Percentiles rank a stretch among this genome's conserved stretches.
Conservation (phyloP, 2,329 filamentous ascomycete species). For the Exophiala sideris region DNA sequence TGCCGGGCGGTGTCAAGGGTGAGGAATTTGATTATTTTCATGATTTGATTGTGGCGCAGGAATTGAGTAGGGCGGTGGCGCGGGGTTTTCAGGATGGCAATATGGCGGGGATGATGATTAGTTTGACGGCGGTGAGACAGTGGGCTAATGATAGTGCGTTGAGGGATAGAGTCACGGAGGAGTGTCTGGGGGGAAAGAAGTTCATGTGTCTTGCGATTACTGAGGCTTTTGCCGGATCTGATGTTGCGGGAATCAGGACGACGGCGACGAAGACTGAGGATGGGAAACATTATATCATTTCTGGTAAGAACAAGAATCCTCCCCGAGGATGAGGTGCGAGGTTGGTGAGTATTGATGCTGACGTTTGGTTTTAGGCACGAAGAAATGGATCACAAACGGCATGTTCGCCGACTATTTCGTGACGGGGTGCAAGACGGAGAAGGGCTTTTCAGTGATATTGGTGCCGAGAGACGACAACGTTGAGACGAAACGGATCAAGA, state of each 20-base stretch:
- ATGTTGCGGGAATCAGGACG: slow-evolving; percentile 70
- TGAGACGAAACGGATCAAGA: slow-evolving; percentile 65
- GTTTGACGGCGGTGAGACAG: slow-evolving; percentile 66
- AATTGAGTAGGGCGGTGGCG: slow-evolving; percentile 66
- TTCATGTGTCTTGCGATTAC: slow-evolving; percentile 74
- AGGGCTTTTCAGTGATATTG: slow-evolving; percentile 64
- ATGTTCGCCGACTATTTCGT: slow-evolving; percentile 66
- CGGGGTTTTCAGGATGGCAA: slow-evolving; percentile 82
- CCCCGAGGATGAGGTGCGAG: not conserved
- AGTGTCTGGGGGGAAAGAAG: slow-evolving; percentile 64
- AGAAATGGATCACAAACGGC: slow-evolving; percentile 78
- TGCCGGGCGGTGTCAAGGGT: slow-evolving; percentile 63
- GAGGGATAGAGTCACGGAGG: slow-evolving; percentile 64
- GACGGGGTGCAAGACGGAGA: slow-evolving; percentile 70
- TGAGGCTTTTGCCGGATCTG: slow-evolving; percentile 69
- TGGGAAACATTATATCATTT: slow-evolving; percentile 60
- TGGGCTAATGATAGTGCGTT: slow-evolving; percentile 63
- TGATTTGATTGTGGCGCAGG: slow-evolving; percentile 66
- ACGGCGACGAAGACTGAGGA: slow-evolving; percentile 61
- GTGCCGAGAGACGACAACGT: slow-evolving; percentile 68
- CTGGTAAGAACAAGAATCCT: slow-evolving; percentile 31
- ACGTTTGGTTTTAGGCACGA: slow-evolving; percentile 57
- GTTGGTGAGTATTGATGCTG: not conserved
- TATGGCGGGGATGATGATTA: slow-evolving; percentile 59
- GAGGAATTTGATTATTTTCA: slow-evolving; percentile 76